Conservation (phyloP, 2,329 filamentous ascomycete species). For the Alternaria viburni region DNA sequence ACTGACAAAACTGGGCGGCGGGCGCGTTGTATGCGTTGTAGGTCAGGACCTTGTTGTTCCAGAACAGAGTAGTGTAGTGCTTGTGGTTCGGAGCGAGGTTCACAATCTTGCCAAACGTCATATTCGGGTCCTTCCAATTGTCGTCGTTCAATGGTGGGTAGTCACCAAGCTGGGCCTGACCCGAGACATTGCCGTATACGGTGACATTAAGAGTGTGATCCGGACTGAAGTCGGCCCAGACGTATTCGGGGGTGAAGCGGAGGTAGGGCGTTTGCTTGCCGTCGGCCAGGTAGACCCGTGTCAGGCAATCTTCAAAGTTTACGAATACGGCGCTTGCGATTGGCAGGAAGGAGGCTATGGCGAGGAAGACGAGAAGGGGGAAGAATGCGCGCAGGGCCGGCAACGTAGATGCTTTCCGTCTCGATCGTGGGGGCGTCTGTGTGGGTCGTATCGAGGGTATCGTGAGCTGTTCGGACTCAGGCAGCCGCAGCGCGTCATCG, state of each 20-base stretch:
- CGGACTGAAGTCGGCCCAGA: constrained; percentile 73
- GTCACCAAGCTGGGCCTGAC: constrained; percentile 63
- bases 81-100: constrained; percentile 64
- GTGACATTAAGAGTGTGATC: constrained; percentile 75
- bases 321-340: constrained; percentile 62
- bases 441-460: constrained; percentile 37
- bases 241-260: constrained; percentile 78
- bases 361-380: constrained; percentile 33
- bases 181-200: constrained; percentile 90
- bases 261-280: constrained; percentile 65
- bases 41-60: constrained; percentile 74
- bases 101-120: constrained; percentile 78
- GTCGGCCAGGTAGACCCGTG: constrained; percentile 61
- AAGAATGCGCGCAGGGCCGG: constrained; percentile 14
- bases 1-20: constrained; percentile 68
- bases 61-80: constrained; percentile 75
- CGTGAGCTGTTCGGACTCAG: constrained; percentile 19
- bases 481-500: constrained; percentile 22
- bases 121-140: constrained; percentile 65
- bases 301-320: constrained; percentile 84
- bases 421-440: constrained; percentile 38
- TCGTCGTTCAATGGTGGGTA: constrained; percentile 67
- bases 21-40: constrained; percentile 70
- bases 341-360: constrained; percentile 33
- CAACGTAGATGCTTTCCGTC: constrained; percentile 29